Base-by-base conservation (phyloP, 106 monocot species). In the Apostasia shenzhenica region DNA sequence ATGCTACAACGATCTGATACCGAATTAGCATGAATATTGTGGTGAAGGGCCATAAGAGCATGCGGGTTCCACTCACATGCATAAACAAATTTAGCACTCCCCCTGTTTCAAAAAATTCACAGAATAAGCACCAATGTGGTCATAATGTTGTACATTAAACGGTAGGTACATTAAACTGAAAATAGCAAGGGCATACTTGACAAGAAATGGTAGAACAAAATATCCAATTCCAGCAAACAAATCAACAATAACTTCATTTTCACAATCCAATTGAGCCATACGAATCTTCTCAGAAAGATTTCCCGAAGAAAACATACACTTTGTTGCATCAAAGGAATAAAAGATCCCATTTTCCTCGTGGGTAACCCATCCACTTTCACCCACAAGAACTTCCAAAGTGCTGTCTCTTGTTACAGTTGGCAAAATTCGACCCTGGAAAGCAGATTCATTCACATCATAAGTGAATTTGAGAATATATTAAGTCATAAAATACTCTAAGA, bases 211-310 rank as follows among this genome's bases (percentile, higher is more conserved):
- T 63, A 97, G 89, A 8, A 82, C 80, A 71, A 97, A 97, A 74
- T 97, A 97, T 77, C 95, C 95, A 73, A 92, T 92, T 68, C 95
- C 95, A 70, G 95, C 95, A 86, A 97, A 97, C 45, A 97, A 85
- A 64, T 97, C 95, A 14, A 92, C 89, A 55, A 97, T 46, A 72
- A 85, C 75, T 68, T 97, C 95, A 82, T 89, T 67, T 9, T 10
- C 66, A 69, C 95, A 97, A 70, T 92, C 80, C 38, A 92, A 63
- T 37, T 66, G 42, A 70, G 74, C 82, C 82, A 97, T 97, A 2
- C 95, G 85, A 70, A 81, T 80, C 71, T 97, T 97, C 80, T 97
- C 95, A 66, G 95, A 97, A 55, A 76, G 82, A 66, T 97, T 97
- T 70, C 95, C 95, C 3, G 65, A 83, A 52, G 92, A 97, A 79